These are phyloP conservation scores for Fusarium tjaetaba DNA, from an alignment of 2,329 filamentous ascomycete genomes.

Conservation along the genomic window DNA sequence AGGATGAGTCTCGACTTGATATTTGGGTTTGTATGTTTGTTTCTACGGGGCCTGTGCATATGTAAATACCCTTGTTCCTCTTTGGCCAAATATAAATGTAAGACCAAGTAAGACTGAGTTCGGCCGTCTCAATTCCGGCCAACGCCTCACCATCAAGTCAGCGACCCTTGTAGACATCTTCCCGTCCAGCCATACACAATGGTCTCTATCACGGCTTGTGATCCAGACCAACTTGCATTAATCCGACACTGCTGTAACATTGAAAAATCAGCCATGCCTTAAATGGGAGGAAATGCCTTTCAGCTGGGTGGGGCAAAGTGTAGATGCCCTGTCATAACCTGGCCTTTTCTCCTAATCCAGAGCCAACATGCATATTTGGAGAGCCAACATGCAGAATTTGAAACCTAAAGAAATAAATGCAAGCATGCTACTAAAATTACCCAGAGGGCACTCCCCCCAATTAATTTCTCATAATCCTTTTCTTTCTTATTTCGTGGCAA, in stretches of 20 bases:
- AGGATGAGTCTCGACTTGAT: too few relatives aligned
- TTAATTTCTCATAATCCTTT: rapidly evolving
- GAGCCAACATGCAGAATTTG: not conserved
- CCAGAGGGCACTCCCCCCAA: not conserved
- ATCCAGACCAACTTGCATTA: rapidly evolving
- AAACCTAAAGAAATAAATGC: not conserved
- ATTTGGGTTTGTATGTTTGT: too few relatives aligned
- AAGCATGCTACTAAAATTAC: not conserved
- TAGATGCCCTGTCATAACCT: not conserved
- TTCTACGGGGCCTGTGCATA: too few relatives aligned
- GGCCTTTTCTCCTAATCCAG: not conserved
- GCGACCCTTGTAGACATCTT: rapidly evolving
- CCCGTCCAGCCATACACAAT: rapidly evolving
- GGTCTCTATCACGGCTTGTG: not conserved
- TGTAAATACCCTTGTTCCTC: too few relatives aligned
- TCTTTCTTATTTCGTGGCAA: not conserved
- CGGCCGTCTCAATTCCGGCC: too few relatives aligned
- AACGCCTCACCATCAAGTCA: not conserved
- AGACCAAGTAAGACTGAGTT: too few relatives aligned
- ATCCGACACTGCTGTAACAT: not conserved
- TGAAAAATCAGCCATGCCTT: not conserved
- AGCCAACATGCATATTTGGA: not conserved
- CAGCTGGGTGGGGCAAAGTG: not conserved
- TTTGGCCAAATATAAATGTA: too few relatives aligned
- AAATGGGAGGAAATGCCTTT: not conserved